Base-by-base conservation (phyloP, 768 basidiomycete genomes). In the Cubamyces lactineus region DNA sequence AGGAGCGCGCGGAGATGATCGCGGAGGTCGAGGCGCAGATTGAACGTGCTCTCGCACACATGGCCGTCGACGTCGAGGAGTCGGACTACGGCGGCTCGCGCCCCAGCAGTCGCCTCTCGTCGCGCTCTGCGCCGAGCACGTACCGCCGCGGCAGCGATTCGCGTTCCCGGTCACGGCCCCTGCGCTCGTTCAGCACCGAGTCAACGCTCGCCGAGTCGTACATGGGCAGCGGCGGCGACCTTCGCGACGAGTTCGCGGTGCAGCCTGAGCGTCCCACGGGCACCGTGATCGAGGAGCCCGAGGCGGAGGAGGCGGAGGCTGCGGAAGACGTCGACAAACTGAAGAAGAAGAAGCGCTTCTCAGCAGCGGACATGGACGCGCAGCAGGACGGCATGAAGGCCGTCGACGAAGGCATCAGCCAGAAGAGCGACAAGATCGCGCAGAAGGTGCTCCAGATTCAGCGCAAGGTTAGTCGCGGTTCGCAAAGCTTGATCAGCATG, bases 11-110 rank as follows among this genome's bases (percentile, higher is more conserved):
- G 54, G 89, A 88, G 69, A 92, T 93, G 92, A 88, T 94, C 43
- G 91, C 91, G n/a, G 92, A 94, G 75, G 92, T 94, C 23, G 92
- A 94, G 71, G 90, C 89, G 26, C 92, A 94, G 77, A 94, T 94
- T 68, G 92, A 94, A 74, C 83, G 89, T 59, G 92, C 93, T 0
- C 80, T 94, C 52, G 88, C 85, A 26, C 89, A 89, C 24, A 93
- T 94, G 91, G 86, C 88, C 24, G 88, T 92, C 61, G 89, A 87
- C 66, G 79, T 89, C 55, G 86, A 85, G 53, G 89, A 91, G 56
- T 91, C 89, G 17, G 91, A 93, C 67, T 89, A 89, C 59, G 81
- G 81, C 45, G 83, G 83, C 65, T 89, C 89, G 40, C 83, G 88
- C 52, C 86, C 89, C 24, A 81, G 74, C 63, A 88, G 87, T 65